Base-by-base conservation (phyloP, 345 rosid species). In the Carallia brachiata region DNA sequence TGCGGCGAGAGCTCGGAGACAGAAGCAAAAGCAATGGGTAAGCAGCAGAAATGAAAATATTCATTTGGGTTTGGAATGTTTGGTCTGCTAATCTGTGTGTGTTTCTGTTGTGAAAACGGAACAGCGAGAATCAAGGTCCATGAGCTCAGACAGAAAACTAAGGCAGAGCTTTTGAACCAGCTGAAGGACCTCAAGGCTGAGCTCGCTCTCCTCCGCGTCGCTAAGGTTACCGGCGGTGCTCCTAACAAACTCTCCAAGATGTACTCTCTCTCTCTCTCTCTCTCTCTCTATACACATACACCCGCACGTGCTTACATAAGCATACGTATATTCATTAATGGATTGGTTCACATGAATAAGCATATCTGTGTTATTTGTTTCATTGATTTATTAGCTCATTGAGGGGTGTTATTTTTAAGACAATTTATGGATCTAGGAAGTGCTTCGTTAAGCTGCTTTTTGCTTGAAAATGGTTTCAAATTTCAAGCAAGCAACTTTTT, bases 201-300 rank as follows among this genome's bases (percentile, higher is more conserved):
- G 79, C 83, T 88, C 1, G 79, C 90, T 19, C 89, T 86, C 70
- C 90, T 88, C 4, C 90, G 92, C 27, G 92, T 88, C 36, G 88
- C 92, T 19, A 88, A 88, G 75, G 90, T 88, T 69, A 86, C 90
- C 50, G 90, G 92, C 1, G 92, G 92, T 7, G 90, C 90, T 37
- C 87, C 87, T 23, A 84, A 86, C 85, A 88, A 88, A 79, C 86
- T 88, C 44, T 83, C 90, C 73, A 86, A 88, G 80, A 88, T 86
- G 90, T 86, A 80, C 1, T 1, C 44, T 13, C 31, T 54, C 27
- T 15, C 12, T 27, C 18, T 61, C 18, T 37, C 6, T 61, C 10
- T 28, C 6, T 15, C 23, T 32, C 31, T 50, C 27, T 8, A 0
- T 0, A 10, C 48, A 10, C 15, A 10, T 15, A 10, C 48, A 9